Conservation (phyloP, 306 rosid genomes). For the Quercus mongolica region DNA sequence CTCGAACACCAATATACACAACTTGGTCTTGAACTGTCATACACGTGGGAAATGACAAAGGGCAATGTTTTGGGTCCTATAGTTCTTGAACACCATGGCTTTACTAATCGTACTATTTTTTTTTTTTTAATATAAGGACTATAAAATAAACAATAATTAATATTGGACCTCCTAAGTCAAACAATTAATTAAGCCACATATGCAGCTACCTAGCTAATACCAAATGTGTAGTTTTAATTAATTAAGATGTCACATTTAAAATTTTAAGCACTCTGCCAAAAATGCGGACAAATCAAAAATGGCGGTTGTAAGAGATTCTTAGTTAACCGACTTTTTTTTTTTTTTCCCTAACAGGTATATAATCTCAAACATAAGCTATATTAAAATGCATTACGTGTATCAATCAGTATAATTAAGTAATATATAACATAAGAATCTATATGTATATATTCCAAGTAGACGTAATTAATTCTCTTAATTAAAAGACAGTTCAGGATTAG, state of each 20-base stretch:
- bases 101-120: neutral
- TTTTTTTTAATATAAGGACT: neutral
- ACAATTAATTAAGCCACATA: slow-evolving; percentile 36
- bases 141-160: neutral
- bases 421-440: neutral
- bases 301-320: slow-evolving; percentile 44
- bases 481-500: slow-evolving; percentile 46
- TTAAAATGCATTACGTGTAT: neutral
- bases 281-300: slow-evolving; percentile 60
- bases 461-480: slow-evolving; percentile 22
- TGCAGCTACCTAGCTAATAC: neutral
- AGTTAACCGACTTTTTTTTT: slow-evolving; percentile 40
- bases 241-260: neutral
- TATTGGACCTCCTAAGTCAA: slow-evolving; percentile 35
- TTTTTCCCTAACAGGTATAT: slow-evolving; percentile 5
- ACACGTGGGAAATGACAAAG: slow-evolving; percentile 44
- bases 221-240: slow-evolving; percentile 24
- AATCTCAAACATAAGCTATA: slow-evolving; percentile 37
- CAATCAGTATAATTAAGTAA: neutral
- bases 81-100: slow-evolving; percentile 34
- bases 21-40: slow-evolving; percentile 39
- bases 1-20: neutral
- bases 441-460: slow-evolving; percentile 5
- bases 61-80: slow-evolving; percentile 13
- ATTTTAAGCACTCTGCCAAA: slow-evolving; percentile 16